Base-by-base conservation (phyloP, 768 basidiomycete genomes). In the Termitomyces sp. region DNA sequence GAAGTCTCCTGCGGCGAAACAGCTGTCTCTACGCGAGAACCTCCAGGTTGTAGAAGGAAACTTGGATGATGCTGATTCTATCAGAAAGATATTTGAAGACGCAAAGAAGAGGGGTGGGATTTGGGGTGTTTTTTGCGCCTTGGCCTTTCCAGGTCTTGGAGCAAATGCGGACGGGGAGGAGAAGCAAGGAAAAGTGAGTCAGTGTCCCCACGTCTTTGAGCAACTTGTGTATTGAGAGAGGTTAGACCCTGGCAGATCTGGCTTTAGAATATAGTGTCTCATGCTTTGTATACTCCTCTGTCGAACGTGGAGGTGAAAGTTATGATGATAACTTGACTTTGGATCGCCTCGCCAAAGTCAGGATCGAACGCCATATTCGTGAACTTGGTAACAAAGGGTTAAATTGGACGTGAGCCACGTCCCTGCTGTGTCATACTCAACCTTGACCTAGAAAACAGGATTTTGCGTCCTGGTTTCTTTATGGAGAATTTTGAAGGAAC, bases 401-500 rank as follows among this genome's bases (percentile, higher is more conserved):
- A 5, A 61, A 58, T 13, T 76, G 75, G 76, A 76, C 74, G 75
- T 76, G 49, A 53, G 75, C 67, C 48, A 2, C 32, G 18, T 43
- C 34, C 22, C 22, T 44, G 12, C 51, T n/a, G 44, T 16, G 9
- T 5, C 32, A 22, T 1, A 24, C 37, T 36, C 31, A 1, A 31
- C 34, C 22, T 56, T 20, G 31, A 27, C 7, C 1, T 22, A 10
- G 1, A 4, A 27, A 6, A 39, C 56, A 76, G 74, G 18, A 72
- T 78, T 50, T 50, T 78, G 24, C 74, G 75, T 6, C 76, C 76
- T 3, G 71, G 66, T 9, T 74, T 77, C 55, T 78, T 78, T 61
- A 74, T 77, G 74, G 76, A 77, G 50, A 77, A 77, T 52, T 76
- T 72, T 41, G 69, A 74, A 9, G 70, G 73, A 4, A 66, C 64